Evolutionary conservation across 345 rosid genomes (phyloP).

Genomic region (Eucalyptus fibrosa): DNA sequence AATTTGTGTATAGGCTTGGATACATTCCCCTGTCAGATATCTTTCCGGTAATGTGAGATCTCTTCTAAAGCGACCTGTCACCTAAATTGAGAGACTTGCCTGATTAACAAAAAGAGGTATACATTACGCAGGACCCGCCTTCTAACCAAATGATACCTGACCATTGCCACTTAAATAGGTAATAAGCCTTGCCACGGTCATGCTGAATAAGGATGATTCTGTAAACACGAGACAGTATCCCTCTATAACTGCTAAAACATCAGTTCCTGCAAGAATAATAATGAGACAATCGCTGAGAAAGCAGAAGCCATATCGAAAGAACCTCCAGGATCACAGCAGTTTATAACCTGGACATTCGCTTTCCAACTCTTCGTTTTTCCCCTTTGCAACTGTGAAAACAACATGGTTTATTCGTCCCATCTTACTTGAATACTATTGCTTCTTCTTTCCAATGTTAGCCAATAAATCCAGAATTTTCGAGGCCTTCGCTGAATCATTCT

Average conservation of each 20-base stretch:
- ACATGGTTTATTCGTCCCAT: not conserved
- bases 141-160: not conserved
- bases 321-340: not conserved
- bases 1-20: not conserved
- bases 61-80: not conserved
- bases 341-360: not conserved
- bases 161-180: not conserved
- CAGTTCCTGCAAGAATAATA: not conserved
- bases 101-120: not conserved
- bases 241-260: not conserved
- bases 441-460: slow-evolving; percentile 20
- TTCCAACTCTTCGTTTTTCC: not conserved
- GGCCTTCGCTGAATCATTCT: slow-evolving; percentile 16
- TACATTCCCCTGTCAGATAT: not conserved
- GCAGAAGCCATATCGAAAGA: not conserved
- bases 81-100: not conserved
- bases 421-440: not conserved
- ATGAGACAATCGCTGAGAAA: not conserved
- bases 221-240: not conserved
- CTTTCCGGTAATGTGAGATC: not conserved
- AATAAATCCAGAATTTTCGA: slow-evolving; percentile 48
- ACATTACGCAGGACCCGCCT: not conserved
- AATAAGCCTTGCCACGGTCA: not conserved
- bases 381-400: not conserved
- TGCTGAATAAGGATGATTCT: not conserved